A percentile compares a stretch with the other conserved stretches of the same genome.
phyloP scores from a whole-genome alignment of 345 rosid species.

The Populus deltoides region DNA sequence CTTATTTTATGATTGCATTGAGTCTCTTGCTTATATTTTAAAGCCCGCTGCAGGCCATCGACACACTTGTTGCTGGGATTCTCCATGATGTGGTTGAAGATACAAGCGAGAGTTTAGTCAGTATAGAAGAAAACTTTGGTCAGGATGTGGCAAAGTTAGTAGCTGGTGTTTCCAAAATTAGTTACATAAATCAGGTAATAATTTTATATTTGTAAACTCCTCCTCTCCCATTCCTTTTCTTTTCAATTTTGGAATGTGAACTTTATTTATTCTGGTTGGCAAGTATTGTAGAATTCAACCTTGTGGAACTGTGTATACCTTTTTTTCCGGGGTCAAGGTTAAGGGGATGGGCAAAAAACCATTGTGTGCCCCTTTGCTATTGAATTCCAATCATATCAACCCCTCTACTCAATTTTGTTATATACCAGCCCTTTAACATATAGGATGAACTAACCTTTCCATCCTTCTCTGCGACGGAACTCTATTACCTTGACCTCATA shows the following conservation, averaged over 20 bases:
- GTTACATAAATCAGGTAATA: conserved; percentile 63
- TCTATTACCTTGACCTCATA: too few relatives aligned
- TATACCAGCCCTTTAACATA: too few relatives aligned
- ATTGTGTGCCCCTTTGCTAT: too few relatives aligned
- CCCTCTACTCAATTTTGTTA: too few relatives aligned
- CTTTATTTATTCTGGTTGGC: too few relatives aligned
- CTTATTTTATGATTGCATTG: neutral
- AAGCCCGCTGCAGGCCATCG: conserved; percentile 46
- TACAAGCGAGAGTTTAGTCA: conserved; percentile 43
- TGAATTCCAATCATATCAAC: too few relatives aligned
- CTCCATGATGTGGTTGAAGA: conserved; percentile 70
- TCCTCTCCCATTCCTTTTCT: neutral
- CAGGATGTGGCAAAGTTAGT: conserved; percentile 62
- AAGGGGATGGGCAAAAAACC: too few relatives aligned
- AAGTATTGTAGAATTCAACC: too few relatives aligned
- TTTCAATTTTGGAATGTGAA: neutral
- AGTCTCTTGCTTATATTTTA: conserved; percentile 9
- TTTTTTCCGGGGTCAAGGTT: too few relatives aligned
- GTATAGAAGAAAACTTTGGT: conserved; percentile 57
- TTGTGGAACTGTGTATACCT: too few relatives aligned
- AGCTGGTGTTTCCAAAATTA: conserved; percentile 66
- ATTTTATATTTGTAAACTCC: neutral
- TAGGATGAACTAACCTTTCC: too few relatives aligned
- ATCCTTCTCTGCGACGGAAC: too few relatives aligned
- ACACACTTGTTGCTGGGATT: conserved; percentile 69